Evolutionary conservation across 2,329 filamentous ascomycete species (phyloP).

Genomic region (Tolypocladium endophyticum): DNA sequence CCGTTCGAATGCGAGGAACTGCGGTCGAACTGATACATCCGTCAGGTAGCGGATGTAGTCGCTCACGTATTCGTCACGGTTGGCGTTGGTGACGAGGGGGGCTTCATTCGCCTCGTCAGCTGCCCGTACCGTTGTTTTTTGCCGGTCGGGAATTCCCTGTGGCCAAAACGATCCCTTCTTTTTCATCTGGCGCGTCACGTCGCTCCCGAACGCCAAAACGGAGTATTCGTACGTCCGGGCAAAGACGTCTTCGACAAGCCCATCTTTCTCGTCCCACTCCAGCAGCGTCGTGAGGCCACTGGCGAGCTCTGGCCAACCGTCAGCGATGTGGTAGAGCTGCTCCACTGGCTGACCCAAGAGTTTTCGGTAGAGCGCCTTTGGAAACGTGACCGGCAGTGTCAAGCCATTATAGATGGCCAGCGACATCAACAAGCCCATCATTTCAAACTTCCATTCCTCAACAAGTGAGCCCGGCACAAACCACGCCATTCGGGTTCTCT

Average conservation of each 20-base stretch:
- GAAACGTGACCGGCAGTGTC: conserved; percentile 83
- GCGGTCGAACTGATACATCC: conserved; percentile 62
- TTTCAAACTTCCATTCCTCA: conserved; percentile 80
- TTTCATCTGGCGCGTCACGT: conserved; percentile 47
- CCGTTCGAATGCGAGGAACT: conserved; percentile 68
- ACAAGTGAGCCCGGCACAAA: conserved; percentile 76
- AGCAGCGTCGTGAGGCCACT: conserved; percentile 64
- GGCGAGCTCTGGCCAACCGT: conserved; percentile 78
- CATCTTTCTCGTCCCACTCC: conserved; percentile 65
- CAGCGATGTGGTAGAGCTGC: conserved; percentile 64
- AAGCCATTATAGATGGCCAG: conserved; percentile 89
- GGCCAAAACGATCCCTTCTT: conserved; percentile 37
- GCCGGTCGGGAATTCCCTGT: conserved; percentile 28
- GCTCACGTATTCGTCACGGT: conserved; percentile 65
- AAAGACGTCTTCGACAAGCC: conserved; percentile 72
- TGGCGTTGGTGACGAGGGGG: conserved; percentile 68
- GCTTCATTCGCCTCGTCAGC: conserved; percentile 38
- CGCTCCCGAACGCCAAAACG: conserved; percentile 44
- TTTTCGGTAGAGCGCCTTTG: conserved; percentile 71
- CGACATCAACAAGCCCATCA: conserved; percentile 78
- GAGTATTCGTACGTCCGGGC: conserved; percentile 82
- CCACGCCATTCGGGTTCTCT: conserved; percentile 71
- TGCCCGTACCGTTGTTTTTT: conserved; percentile 15
- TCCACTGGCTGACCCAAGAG: conserved; percentile 60
- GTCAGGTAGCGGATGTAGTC: conserved; percentile 83